Evolutionary conservation across 345 rosid species (phyloP).

Genomic region (Orychophragmus violaceus): DNA sequence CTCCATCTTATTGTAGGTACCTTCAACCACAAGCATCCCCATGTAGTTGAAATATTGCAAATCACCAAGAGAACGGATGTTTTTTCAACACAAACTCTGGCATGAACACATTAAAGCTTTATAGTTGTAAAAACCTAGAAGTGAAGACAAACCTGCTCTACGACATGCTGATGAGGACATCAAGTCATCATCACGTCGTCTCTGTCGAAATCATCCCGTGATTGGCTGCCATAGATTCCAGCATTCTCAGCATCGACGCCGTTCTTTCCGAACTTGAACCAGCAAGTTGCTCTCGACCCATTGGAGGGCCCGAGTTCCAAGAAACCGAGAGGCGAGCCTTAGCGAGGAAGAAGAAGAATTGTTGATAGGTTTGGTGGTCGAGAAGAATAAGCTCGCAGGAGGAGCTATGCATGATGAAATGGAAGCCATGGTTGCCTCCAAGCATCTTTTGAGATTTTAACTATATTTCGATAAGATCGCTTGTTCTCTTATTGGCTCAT

Average conservation of each 20-base stretch:
- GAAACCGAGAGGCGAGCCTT: conserved; percentile 43
- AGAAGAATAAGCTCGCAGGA: conserved; percentile 18
- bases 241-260: conserved; percentile 97
- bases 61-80: not conserved
- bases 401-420: conserved; percentile 34
- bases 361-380: conserved; percentile 31
- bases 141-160: conserved; percentile 69
- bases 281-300: conserved; percentile 62
- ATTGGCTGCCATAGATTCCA: conserved; percentile 89
- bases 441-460: not conserved
- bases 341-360: conserved; percentile 20
- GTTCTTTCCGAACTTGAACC: conserved; percentile 83
- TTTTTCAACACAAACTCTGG: too few species aligned
- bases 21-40: conserved; percentile 97
- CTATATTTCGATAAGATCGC: conserved; percentile 8
- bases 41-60: conserved; percentile 90
- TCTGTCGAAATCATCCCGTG: conserved; percentile 83
- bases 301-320: conserved; percentile 59
- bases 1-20: conserved; percentile 85
- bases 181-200: too few species aligned
- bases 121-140: not conserved
- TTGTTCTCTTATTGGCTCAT: conserved; percentile 18
- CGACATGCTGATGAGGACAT: too few species aligned
- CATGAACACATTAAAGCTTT: not conserved
- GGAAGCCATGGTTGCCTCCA: conserved; percentile 39